phyloP scores from a whole-genome alignment of 495 filamentous ascomycete genomes.

The Penicillium cataractarum region DNA sequence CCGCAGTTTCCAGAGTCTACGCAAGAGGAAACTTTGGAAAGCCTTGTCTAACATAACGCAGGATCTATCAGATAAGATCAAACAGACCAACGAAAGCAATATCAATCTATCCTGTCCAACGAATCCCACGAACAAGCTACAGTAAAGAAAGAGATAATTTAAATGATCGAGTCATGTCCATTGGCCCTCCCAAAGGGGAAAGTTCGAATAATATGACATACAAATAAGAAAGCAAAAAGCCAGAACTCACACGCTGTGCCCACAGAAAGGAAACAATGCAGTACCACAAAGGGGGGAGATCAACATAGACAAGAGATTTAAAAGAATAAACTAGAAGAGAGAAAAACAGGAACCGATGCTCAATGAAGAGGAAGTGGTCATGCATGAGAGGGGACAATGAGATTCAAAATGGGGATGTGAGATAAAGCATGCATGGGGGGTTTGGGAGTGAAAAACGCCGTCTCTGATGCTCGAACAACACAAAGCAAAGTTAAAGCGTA shows the following conservation, averaged over 20 bases:
- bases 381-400: conserved; percentile 5
- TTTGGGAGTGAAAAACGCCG: conserved; percentile 22
- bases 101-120: no score
- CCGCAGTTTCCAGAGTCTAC: no score
- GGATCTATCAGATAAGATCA: no score
- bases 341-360: conserved; percentile 24
- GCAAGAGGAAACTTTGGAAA: no score
- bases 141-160: not conserved
- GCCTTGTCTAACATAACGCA: no score
- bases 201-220: conserved; percentile 32
- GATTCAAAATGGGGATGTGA: conserved; percentile 19
- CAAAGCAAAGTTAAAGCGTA: conserved; percentile 15
- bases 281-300: conserved; percentile 25
- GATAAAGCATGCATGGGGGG: conserved; percentile 24
- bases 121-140: no score
- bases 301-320: conserved; percentile 9
- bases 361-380: conserved; percentile 8
- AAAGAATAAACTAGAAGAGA: conserved; percentile 10
- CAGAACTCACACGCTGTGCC: conserved; percentile 45
- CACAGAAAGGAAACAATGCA: conserved; percentile 33
- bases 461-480: conserved; percentile 33
- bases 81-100: no score
- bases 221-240: conserved; percentile 20
- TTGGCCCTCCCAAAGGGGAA: conserved; percentile 21
- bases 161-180: conserved; percentile 25